Base-by-base conservation (phyloP, 1,284 basidiomycete genomes). In the Trichosporon sp. region DNA sequence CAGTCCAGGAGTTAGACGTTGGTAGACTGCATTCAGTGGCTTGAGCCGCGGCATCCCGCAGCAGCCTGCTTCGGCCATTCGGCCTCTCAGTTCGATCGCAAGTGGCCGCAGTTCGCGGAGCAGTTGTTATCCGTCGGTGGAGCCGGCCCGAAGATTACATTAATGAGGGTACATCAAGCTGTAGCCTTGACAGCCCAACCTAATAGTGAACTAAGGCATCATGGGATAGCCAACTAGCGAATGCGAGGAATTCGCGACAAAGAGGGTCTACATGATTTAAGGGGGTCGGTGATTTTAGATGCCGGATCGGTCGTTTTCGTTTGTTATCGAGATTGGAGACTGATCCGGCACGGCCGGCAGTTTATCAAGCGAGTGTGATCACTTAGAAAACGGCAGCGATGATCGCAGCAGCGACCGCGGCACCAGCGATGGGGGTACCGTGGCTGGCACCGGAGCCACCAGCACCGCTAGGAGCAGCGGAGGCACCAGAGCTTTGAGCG, bases 161-260 rank as follows among this genome's bases (percentile, higher is more conserved):
- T 54, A 54, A 54, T 26, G 51, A 54, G 51, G 51, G 5, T 54
- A 54, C 51, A 54, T 54, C 51, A 16, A 54, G 51, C 51, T 54
- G 21, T 8, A 26, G 10, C 21, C 26, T 54, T 5, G 19, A 11
- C 21, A 54, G 16, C 51, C 26, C 51, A 54, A 54, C 21, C 51
- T 54, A 54, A 54, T 54, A 16, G 2, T 6, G 16, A 51, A n/a
- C 19, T 51, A 54, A 54, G 48, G 16, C 43, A 46, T 46, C 43
- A 12, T 51, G 19, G n/a, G 16, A 51, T 19, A 21, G 48, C 48
- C n/a, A 51, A 51, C 48, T 26, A 26, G 26, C 26, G 26, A 26
- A 26, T 11, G 51, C n/a, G n/a, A 21, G 51, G 2, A 16, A 26
- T 6, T 54, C 51, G 51, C 51, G 21, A 16, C 26, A 26, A 26